Evolutionary conservation across 192 early-diverging fungal species (phyloP), one percentile per base, ranked within the genome.

Genomic region (Jimgerdemannia lactiflua): DNA sequence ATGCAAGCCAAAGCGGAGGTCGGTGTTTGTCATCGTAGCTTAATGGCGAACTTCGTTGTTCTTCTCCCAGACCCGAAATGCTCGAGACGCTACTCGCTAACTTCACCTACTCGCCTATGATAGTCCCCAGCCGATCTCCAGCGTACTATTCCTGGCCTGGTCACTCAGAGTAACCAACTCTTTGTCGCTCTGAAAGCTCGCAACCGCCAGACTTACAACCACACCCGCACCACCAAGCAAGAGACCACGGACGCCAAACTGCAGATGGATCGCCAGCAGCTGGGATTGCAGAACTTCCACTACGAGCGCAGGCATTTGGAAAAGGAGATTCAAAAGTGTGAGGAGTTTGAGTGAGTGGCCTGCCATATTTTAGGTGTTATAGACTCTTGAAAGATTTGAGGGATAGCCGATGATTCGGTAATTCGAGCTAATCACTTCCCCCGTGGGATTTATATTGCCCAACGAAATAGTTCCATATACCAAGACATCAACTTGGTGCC

Each of bases 281-380:
- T 90, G 14, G 78, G 73, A 8, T 78, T 89, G 70, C 87, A 89
- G 70, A 88, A 90, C 72, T 71, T 86, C 39, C 79, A 81, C 29
- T 91, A 91, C 77, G 90, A 91, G 78, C 76, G 82, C 41, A 80
- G 85, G 20, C 86, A 91, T 69, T 78, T 90, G 65, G 66, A 86
- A 44, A 75, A 82, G 64, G 83, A 89, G 71, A 90, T 90, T 64
- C 84, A 80, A 9, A 86, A 89, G 18, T 88, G 85, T 70, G 74
- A 81, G 64, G 83, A 86, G 7, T 79, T 88, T 70, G 83, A 87
- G 89, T 90, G 80, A 40, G 75, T 42, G 42, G 75, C 4, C 14
- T 82, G n/a, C 43, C 49, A 49, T 9, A 42, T 29, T 64, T 17
- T 54, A 10, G 10, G 39, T 39, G 40, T 70, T 66, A 11, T 72